Percentiles rank a stretch among this genome's conserved stretches.
Conservation (phyloP, 208 protist genomes). For the Leishmania mexicana region DNA sequence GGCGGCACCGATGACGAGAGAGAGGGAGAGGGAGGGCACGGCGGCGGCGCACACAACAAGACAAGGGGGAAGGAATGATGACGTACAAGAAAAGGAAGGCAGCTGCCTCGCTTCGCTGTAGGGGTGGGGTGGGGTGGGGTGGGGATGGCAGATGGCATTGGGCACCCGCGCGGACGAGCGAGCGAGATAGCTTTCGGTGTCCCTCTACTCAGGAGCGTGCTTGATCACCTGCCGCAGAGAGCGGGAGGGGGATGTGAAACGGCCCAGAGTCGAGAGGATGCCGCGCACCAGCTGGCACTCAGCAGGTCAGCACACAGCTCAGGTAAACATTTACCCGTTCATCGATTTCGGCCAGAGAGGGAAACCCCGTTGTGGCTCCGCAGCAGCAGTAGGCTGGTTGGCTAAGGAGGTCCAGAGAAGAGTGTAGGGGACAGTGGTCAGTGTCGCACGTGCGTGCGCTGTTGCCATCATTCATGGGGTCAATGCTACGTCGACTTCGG, state of each 20-base stretch:
- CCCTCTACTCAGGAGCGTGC: no score
- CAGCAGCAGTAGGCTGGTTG: neutral
- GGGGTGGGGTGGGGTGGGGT: neutral
- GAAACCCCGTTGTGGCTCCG: conserved; percentile 2
- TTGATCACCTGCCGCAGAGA: neutral
- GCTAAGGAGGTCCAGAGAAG: neutral
- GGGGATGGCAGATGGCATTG: neutral
- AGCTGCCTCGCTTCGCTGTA: neutral
- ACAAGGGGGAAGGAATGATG: neutral
- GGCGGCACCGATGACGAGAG: neutral
- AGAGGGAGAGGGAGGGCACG: neutral
- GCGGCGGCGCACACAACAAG: neutral
- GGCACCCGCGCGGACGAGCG: neutral
- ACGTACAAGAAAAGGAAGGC: neutral
- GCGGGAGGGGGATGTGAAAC: neutral
- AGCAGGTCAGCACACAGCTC: neutral
- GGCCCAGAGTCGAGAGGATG: neutral
- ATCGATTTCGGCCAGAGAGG: neutral
- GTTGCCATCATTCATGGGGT: neutral
- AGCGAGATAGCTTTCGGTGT: neutral
- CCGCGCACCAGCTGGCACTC: neutral
- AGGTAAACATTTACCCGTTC: neutral
- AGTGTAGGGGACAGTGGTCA: neutral
- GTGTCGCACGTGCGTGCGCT: neutral
- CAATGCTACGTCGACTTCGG: neutral